Percentiles rank a stretch among this genome's conserved stretches.
Conservation (phyloP, 23 red algal genomes). For the Gracilaria gracilis region DNA sequence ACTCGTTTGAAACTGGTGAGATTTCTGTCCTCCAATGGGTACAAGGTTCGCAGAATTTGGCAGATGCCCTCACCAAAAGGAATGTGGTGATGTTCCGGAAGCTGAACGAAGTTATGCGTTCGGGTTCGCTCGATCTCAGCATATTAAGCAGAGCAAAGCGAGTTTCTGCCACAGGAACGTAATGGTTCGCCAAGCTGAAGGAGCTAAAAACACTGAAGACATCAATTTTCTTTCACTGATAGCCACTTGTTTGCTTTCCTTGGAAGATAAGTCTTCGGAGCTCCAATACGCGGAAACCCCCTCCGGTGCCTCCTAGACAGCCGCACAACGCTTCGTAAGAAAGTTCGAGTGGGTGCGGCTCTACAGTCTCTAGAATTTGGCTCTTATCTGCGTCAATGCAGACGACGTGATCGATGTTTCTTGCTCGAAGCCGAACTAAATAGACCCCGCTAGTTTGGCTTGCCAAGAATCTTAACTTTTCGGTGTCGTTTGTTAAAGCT, state of each 20-base stretch:
- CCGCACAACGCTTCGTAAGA: background rate
- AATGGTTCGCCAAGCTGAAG: no score
- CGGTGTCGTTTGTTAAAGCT: background rate
- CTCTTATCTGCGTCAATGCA: background rate
- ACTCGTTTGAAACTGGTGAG: constrained; percentile 37
- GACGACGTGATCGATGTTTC: background rate
- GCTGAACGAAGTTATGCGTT: constrained; percentile 24
- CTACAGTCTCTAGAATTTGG: background rate
- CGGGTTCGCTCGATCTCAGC: background rate
- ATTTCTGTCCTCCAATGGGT: constrained; percentile 37
- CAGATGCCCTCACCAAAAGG: constrained; percentile 32
- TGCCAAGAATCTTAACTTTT: background rate
- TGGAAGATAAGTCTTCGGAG: background rate
- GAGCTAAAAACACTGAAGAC: no score
- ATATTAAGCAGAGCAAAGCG: background rate
- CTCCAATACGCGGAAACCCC: background rate
- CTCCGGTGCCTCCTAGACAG: background rate
- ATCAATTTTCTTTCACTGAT: no score
- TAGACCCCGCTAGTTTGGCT: background rate
- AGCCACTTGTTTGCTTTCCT: no score
- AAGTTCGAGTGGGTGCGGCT: background rate
- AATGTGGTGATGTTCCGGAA: constrained; percentile 35
- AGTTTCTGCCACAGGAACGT: no score
- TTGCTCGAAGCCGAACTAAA: background rate
- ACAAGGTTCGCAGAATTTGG: constrained; percentile 1